Percentiles rank a stretch among this genome's conserved stretches.
Conservation (phyloP, 129 eudicot genomes). For the Centrapalus pauciflorus region DNA sequence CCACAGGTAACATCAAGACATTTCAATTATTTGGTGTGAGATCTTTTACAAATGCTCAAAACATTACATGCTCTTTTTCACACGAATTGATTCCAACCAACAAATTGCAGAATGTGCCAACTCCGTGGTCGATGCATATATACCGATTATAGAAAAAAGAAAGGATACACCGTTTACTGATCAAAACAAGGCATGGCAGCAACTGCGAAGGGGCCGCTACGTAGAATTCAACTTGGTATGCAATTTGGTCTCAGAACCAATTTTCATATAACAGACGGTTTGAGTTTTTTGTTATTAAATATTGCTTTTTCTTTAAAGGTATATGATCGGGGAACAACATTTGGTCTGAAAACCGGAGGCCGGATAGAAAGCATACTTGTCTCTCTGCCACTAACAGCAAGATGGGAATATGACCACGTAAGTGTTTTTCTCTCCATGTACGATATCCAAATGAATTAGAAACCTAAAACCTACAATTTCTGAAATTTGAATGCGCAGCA, state of each 20-base stretch:
- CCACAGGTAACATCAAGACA: slow-evolving; percentile 60
- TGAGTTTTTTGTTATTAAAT: no score
- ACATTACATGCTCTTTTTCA: background rate
- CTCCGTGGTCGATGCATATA: slow-evolving; percentile 85
- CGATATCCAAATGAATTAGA: background rate
- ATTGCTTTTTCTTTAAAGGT: slow-evolving; percentile 62
- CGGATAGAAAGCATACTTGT: slow-evolving; percentile 97
- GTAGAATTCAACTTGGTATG: slow-evolving; percentile 94
- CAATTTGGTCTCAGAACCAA: no score
- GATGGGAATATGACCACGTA: slow-evolving; percentile 99
- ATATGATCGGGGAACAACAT: slow-evolving; percentile 97
- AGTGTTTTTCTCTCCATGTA: slow-evolving; percentile 11
- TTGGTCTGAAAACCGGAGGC: slow-evolving; percentile 98
- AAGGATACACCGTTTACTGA: slow-evolving; percentile 84
- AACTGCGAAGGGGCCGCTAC: slow-evolving; percentile 86
- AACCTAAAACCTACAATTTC: background rate
- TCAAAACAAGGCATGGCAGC: slow-evolving; percentile 92
- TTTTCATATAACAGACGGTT: no score
- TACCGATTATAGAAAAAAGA: slow-evolving; percentile 94
- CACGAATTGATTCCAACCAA: background rate
- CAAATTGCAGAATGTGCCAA: slow-evolving; percentile 81
- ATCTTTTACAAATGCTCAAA: background rate
- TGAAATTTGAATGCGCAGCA: slow-evolving; percentile 33
- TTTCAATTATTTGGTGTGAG: background rate
- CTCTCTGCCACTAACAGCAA: slow-evolving; percentile 91